Percentiles rank a stretch among this genome's conserved stretches.
phyloP scores from a whole-genome alignment of 345 rosid species.

The Eucalyptus polybractea region DNA sequence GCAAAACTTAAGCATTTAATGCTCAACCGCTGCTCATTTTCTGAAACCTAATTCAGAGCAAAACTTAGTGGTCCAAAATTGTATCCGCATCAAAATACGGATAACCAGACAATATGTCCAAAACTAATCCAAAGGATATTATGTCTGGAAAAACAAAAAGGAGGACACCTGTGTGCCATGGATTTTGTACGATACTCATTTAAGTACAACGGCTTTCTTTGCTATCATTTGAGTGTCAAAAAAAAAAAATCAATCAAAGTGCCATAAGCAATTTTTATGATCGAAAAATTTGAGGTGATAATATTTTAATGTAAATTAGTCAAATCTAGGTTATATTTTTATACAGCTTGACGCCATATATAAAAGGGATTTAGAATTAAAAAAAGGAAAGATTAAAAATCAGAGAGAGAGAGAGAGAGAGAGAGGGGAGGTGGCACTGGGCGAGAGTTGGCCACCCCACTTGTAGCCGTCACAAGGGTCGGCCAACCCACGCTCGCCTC shows the following conservation, averaged over 20 bases:
- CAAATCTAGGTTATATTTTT: neutral
- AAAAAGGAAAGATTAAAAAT: neutral
- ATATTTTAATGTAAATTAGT: neutral
- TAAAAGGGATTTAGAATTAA: neutral
- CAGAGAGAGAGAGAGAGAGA: neutral
- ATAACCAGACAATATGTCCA: neutral
- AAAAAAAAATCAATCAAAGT: neutral
- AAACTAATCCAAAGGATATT: neutral
- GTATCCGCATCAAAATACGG: neutral
- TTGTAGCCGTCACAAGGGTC: neutral
- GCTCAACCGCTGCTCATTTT: neutral
- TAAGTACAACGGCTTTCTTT: neutral
- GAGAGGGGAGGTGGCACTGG: too few relatives aligned
- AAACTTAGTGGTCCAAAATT: neutral
- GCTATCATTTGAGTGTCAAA: neutral
- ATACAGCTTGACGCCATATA: neutral
- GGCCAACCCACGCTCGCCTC: neutral
- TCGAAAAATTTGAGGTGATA: neutral
- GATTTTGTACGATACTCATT: neutral
- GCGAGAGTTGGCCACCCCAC: too few relatives aligned
- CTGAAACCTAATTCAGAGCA: neutral
- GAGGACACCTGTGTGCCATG: rapidly evolving
- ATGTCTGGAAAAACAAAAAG: neutral
- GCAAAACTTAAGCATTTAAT: neutral
- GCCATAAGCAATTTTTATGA: neutral